These are phyloP conservation scores for Typha latifolia DNA, from an alignment of 176 grass and related monocot species.

Conservation along the genomic window DNA sequence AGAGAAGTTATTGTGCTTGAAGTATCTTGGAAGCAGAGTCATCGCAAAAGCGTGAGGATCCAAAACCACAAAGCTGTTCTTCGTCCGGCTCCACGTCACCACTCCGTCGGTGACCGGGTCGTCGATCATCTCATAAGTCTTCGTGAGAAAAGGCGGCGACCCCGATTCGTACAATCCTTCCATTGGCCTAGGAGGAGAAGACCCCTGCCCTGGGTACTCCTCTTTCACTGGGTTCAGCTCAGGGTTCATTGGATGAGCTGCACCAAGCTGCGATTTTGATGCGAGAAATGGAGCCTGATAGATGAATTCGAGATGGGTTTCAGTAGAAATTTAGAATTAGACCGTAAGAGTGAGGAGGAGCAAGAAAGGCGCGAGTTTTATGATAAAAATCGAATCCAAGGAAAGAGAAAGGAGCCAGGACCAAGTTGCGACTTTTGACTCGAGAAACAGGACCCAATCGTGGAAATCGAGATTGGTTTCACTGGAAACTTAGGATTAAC, in stretches of 20 bases:
- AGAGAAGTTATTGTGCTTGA: slow-evolving; percentile 99
- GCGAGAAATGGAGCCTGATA: neutral
- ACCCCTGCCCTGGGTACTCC: slow-evolving; percentile 25
- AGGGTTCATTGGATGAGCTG: slow-evolving; percentile 31
- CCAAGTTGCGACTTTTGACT: no score
- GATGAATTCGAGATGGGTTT: neutral
- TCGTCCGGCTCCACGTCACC: slow-evolving; percentile 59
- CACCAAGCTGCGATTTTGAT: neutral
- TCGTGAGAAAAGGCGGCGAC: slow-evolving; percentile 78
- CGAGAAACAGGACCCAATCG: no score
- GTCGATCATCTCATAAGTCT: slow-evolving; percentile 80
- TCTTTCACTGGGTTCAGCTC: slow-evolving; percentile 51
- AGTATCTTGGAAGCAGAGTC: slow-evolving; percentile 55
- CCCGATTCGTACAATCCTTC: slow-evolving; percentile 76
- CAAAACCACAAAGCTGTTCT: slow-evolving; percentile 91
- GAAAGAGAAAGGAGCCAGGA: no score
- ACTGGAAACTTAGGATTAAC: no score
- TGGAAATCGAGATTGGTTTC: no score
- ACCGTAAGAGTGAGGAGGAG: neutral
- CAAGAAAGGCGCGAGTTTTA: no score
- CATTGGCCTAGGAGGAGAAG: slow-evolving; percentile 43
- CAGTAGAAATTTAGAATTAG: neutral
- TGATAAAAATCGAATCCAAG: no score
- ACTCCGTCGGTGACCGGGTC: slow-evolving; percentile 35
- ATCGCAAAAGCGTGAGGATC: slow-evolving; percentile 67